A percentile compares a stretch with the other conserved stretches of the same genome.
These are phyloP conservation scores for Claviceps quebecensis DNA, from an alignment of 2,329 filamentous ascomycete species.

Conservation along the genomic window DNA sequence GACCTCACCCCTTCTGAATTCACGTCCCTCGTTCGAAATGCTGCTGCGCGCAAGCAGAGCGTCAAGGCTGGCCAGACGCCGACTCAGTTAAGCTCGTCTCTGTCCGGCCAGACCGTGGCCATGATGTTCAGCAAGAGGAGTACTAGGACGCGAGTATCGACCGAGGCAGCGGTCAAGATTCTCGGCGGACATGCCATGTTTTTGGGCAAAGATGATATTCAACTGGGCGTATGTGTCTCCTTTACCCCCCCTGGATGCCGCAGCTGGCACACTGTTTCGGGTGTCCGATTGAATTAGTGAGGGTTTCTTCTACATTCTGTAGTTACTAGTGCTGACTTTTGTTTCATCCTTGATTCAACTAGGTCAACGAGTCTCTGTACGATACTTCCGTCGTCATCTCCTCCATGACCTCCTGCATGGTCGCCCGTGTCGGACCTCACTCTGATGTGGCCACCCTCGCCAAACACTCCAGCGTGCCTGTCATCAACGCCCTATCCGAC, in stretches of 20 bases:
- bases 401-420: conserved; percentile 78
- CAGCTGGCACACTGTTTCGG: background rate
- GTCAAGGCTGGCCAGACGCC: conserved; percentile 54
- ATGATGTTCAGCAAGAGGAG: conserved; percentile 97
- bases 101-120: conserved; percentile 71
- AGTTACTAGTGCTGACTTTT: background rate
- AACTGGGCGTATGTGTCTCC: conserved; percentile 56
- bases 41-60: conserved; percentile 57
- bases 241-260: background rate
- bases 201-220: conserved; percentile 87
- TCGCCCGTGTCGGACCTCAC: conserved; percentile 65
- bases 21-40: conserved; percentile 69
- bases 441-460: conserved; percentile 60
- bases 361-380: conserved; percentile 88
- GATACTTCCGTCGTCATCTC: conserved; percentile 88
- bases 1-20: conserved; percentile 74
- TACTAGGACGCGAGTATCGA: conserved; percentile 85
- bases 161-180: conserved; percentile 76
- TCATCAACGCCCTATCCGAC: conserved; percentile 80
- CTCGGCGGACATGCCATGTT: conserved; percentile 96
- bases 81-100: conserved; percentile 40
- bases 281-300: background rate
- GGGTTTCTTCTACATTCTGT: background rate
- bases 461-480: conserved; percentile 59
- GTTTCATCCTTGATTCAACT: background rate